A percentile compares a stretch with the other conserved stretches of the same genome.
phyloP scores from a whole-genome alignment of 1,284 basidiomycete genomes.

The Ustilago sp. region DNA sequence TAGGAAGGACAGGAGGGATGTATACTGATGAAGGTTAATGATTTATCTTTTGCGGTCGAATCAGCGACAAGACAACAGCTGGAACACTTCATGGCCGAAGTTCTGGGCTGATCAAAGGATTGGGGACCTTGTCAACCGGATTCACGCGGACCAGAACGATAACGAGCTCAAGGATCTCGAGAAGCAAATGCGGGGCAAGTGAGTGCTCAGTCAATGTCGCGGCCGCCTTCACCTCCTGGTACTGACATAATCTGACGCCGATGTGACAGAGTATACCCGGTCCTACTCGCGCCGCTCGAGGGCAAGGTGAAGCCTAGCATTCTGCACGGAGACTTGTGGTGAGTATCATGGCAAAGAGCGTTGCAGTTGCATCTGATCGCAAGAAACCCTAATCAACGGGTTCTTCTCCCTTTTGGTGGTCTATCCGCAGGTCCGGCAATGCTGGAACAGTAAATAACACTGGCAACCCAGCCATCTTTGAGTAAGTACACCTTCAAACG shows the following conservation, averaged over 20 bases:
- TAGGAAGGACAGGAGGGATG: not conserved
- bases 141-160: conserved; percentile 19
- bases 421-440: conserved; percentile 34
- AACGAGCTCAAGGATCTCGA: conserved; percentile 33
- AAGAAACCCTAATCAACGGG: not conserved
- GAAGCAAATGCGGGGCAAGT: conserved; percentile 40
- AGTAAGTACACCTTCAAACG: conserved; percentile 14
- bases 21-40: not conserved
- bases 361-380: not conserved
- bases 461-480: conserved; percentile 42
- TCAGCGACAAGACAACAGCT: conserved; percentile 41
- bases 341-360: not conserved
- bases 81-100: conserved; percentile 41
- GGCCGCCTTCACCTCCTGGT: not conserved
- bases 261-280: conserved; percentile 32
- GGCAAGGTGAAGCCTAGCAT: conserved; percentile 43
- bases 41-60: not conserved
- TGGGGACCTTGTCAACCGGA: conserved; percentile 35
- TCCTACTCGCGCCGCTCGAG: conserved; percentile 37
- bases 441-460: conserved; percentile 30
- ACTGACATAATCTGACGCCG: not conserved
- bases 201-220: not conserved
- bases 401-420: not conserved
- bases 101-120: conserved; percentile 46
- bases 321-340: conserved; percentile 50